Conservation (phyloP, 768 basidiomycete genomes). For the Auriscalpium microsporum region DNA sequence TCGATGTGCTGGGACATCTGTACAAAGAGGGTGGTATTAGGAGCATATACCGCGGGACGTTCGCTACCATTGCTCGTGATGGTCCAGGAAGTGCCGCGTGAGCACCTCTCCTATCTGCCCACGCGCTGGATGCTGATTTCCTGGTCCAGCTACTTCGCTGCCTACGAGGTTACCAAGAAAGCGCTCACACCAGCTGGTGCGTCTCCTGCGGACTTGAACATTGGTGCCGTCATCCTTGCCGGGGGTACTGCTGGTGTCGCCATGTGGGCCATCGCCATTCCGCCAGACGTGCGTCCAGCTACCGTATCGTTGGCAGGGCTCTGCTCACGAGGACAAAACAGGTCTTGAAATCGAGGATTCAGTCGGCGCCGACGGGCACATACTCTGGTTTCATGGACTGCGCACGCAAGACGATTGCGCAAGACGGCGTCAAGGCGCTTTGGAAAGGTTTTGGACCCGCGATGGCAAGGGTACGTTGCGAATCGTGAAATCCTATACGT, state of each 20-base stretch:
- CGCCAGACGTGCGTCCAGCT: conserved; percentile 71
- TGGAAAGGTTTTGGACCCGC: conserved; percentile 99
- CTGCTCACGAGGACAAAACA: conserved; percentile 23
- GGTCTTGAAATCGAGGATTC: conserved; percentile 93
- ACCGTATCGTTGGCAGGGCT: neutral
- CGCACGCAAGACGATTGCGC: conserved; percentile 81
- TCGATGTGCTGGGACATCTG: conserved; percentile 83
- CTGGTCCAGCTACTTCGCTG: conserved; percentile 78
- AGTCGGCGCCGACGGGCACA: conserved; percentile 96
- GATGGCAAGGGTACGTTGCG: conserved; percentile 72
- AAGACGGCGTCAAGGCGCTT: conserved; percentile 77
- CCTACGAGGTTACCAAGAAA: conserved; percentile 92
- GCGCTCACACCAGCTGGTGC: conserved; percentile 72
- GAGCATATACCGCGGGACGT: conserved; percentile 88
- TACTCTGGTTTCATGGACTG: conserved; percentile 94
- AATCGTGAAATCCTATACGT: neutral
- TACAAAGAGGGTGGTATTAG: conserved; percentile 90
- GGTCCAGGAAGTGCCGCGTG: conserved; percentile 96
- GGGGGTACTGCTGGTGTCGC: conserved; percentile 94
- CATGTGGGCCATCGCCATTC: conserved; percentile 98
- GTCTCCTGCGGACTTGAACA: conserved; percentile 72
- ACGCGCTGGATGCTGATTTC: conserved; percentile 3
- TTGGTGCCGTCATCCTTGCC: conserved; percentile 81
- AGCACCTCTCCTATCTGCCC: conserved; percentile 24
- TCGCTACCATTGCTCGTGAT: conserved; percentile 90